Evolutionary conservation across 2,329 filamentous ascomycete species (phyloP), one percentile per base, ranked within the genome.

Genomic region (Paraphoma chrysanthemicola): DNA sequence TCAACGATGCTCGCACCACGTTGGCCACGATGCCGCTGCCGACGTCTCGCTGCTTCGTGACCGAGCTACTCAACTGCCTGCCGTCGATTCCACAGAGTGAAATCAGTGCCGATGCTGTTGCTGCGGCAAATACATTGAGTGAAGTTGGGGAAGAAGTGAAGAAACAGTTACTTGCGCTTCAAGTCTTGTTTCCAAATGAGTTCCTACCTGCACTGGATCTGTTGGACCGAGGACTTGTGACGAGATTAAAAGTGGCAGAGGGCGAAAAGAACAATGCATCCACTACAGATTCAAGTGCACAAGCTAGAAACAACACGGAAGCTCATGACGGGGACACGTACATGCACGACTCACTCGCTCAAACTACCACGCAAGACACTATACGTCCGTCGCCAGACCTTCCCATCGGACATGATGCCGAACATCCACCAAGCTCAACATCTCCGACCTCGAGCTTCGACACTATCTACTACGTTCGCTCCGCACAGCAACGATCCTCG

Each of bases 121-220:
- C 71, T 41, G 46, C 70, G 7, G 49, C 73, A 44, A 85, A 83
- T 64, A 82, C 85, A 9, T 69, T 81, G 16, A 64, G 53, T 62
- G 52, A 54, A 57, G 55, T 66, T 55, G 51, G 68, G 7, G 61
- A 73, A 38, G 23, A 57, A 17, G 55, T 66, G 43, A 76, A 74
- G 64, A 74, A 73, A 47, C 78, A 90, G 14, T 80, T 97, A n/a
- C 80, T 92, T 1, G 92, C 91, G 0, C 84, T 97, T 0, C 93
- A 97, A 78, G 90, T 92, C 33, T 80, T 97, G 12, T 96, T 96
- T 70, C 93, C 93, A 0, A 86, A 87, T 60, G 85, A 92, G 51
- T 79, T 97, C 1, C 87, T 97, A 1, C 91, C 92, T 2, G 92
- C 94, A 0, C 83, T 99, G 2, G 93, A 98, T 75, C 83, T 98